These are phyloP conservation scores for Volvox reticuliferus DNA, from an alignment of 139 green algal genomes.

Conservation along the genomic window DNA sequence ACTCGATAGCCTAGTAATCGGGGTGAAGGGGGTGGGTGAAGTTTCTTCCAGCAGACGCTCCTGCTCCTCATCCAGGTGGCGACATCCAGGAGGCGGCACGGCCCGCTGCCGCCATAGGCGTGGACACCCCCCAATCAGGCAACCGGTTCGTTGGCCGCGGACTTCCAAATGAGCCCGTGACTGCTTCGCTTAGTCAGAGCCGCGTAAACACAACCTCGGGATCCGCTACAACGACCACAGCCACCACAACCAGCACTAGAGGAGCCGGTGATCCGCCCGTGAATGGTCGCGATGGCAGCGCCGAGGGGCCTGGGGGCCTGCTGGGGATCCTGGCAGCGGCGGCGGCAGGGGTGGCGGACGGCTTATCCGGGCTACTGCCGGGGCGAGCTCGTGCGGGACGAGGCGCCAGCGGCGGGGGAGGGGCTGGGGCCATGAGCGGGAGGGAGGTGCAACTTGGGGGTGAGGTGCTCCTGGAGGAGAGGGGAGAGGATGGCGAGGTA, in stretches of 20 bases:
- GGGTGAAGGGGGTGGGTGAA: no score
- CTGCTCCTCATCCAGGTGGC: no score
- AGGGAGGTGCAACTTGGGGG: slow-evolving; percentile 15
- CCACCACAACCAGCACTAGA: not conserved
- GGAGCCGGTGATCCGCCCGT: not conserved
- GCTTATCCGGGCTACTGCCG: slow-evolving; percentile 18
- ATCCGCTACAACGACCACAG: not conserved
- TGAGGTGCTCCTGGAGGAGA: slow-evolving; percentile 19
- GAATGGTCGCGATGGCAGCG: not conserved
- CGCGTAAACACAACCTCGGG: no score
- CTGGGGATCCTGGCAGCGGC: slow-evolving; percentile 22
- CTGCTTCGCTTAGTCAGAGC: not conserved
- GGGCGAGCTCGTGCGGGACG: not conserved
- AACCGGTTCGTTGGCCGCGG: not conserved
- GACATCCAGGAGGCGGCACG: not conserved
- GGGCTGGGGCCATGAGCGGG: not conserved
- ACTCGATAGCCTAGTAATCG: no score
- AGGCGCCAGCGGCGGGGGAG: not conserved
- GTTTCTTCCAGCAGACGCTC: no score
- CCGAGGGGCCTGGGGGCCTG: not conserved
- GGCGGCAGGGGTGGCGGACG: slow-evolving; percentile 17
- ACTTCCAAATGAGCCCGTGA: not conserved
- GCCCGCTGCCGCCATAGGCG: no score
- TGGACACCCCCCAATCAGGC: no score
- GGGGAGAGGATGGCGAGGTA: slow-evolving; percentile 24